phyloP scores from a whole-genome alignment of 176 grass and related monocot genomes.

The Calamus simplicifolius region DNA sequence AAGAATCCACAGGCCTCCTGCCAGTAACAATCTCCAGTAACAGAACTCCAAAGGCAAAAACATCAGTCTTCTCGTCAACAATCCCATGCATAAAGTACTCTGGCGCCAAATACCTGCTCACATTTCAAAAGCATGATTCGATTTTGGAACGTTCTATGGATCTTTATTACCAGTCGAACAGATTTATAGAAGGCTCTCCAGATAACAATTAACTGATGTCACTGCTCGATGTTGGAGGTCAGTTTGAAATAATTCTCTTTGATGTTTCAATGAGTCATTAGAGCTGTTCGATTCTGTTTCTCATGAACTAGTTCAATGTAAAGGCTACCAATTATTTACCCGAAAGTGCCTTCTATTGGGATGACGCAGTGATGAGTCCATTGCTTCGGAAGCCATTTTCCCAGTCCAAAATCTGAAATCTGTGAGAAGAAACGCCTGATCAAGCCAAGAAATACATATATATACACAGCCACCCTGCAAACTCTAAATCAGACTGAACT shows the following conservation, averaged over 20 bases:
- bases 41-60: conserved; percentile 83
- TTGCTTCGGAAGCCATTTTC: conserved; percentile 97
- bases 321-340: conserved; percentile 23
- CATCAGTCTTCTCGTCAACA: conserved; percentile 78
- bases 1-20: conserved; percentile 80
- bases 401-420: conserved; percentile 91
- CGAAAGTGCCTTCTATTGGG: conserved; percentile 94
- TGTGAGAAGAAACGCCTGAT: conserved; percentile 10
- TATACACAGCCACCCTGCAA: too few relatives aligned
- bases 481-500: too few relatives aligned
- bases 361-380: conserved; percentile 91
- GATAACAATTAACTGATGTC: too few relatives aligned
- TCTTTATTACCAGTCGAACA: too few relatives aligned
- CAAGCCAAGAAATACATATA: background rate
- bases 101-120: conserved; percentile 77
- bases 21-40: conserved; percentile 71
- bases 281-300: too few relatives aligned
- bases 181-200: too few relatives aligned
- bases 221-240: too few relatives aligned
- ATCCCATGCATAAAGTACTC: conserved; percentile 98
- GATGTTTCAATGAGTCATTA: too few relatives aligned
- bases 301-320: too few relatives aligned
- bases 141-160: too few relatives aligned
- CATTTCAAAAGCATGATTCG: too few relatives aligned
- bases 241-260: too few relatives aligned